Base-by-base conservation (phyloP, 164 flowering plant genomes). In the Liriodendron chinense region DNA sequence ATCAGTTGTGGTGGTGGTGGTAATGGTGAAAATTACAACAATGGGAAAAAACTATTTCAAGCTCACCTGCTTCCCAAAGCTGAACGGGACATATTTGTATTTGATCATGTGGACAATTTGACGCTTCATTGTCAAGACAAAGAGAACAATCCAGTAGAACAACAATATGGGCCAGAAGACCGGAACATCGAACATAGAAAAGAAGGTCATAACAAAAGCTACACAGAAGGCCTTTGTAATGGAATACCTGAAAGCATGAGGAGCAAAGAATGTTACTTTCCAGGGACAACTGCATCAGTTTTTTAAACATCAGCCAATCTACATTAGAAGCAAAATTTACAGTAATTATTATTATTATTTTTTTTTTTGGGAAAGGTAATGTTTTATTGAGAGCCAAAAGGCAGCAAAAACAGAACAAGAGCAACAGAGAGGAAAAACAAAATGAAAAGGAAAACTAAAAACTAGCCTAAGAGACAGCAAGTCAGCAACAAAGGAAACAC, bases 111-210 rank as follows among this genome's bases (percentile, higher is more conserved):
- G 96, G 77, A 84, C 77, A 69, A 89, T 91, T 80, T 91, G 92
- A 71, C 93, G 92, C 87, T 85, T 91, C 96, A 91, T 91, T 26
- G 93, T 89, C 69, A 91, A 87, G 47, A 89, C 85, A 78, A 91
- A 91, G 7, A 91, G 87, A 73, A 88, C 92, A 72, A 87, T 72
- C 96, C 96, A 89, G 63, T 91, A 88, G 77, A 83, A 87, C 28
- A 91, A 91, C 65, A 89, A 82, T 73, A 89, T 89, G 47, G 93
- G 93, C 95, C 95, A 91, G 81, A 91, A 91, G 65, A 91, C 95
- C 22, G 93, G 92, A 43, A 91, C 93, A 77, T 91, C 93, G 75
- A 91, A 87, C 68, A 91, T 71, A 0, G 91, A 88, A 79, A 91
- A 87, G 88, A 91, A 91, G 59, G 93, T 91, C 93, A 91, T 87